These are phyloP conservation scores for Sarocladium strictum DNA, from an alignment of 2,329 filamentous ascomycete species.

Conservation along the genomic window DNA sequence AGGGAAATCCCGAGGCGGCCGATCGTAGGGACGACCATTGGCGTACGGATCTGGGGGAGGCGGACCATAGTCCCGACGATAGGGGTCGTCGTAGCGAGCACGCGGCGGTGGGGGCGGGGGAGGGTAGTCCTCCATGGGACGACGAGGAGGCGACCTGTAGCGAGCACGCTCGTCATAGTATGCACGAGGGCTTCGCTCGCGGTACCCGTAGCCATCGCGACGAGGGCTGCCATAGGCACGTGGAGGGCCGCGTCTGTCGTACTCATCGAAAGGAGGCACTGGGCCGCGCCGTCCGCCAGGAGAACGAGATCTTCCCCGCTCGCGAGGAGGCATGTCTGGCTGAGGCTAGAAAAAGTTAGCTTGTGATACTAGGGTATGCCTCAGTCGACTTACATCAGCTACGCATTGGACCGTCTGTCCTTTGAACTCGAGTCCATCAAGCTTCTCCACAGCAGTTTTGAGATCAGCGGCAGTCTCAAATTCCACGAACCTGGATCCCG, in stretches of 20 bases:
- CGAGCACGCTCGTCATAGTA: conserved; percentile 83
- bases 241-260: conserved; percentile 74
- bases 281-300: conserved; percentile 51
- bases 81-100: conserved; percentile 70
- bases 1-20: conserved; percentile 45
- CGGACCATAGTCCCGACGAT: conserved; percentile 62
- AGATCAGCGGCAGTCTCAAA: conserved; percentile 91
- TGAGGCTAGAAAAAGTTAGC: conserved; percentile 54
- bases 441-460: conserved; percentile 87
- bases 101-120: conserved; percentile 53
- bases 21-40: conserved; percentile 52
- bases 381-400: conserved; percentile 64
- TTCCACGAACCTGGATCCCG: conserved; percentile 74
- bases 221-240: conserved; percentile 75
- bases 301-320: conserved; percentile 71
- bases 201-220: conserved; percentile 65
- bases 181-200: conserved; percentile 77
- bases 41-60: conserved; percentile 55
- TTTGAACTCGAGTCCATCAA: conserved; percentile 91
- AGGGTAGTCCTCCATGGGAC: conserved; percentile 69
- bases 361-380: neutral
- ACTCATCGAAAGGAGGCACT: conserved; percentile 66
- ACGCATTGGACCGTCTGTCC: conserved; percentile 78
- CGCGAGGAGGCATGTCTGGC: conserved; percentile 63
- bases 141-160: conserved; percentile 75